Evolutionary conservation across 805 yeast genomes (phyloP), one percentile per base, ranked within the genome.

Genomic region (Monosporozyma aquatica): DNA sequence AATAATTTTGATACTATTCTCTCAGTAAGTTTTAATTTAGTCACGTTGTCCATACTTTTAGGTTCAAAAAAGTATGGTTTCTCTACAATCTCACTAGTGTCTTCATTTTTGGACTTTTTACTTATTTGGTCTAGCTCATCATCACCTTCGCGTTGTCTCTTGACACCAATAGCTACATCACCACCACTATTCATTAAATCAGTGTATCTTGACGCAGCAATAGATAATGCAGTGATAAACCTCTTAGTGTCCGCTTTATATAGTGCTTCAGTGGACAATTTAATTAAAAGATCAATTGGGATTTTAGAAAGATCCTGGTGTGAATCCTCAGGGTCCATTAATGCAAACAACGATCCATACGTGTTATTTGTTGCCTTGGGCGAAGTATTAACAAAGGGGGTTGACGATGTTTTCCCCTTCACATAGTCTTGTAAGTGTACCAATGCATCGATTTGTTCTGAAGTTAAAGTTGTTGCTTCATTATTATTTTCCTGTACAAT

Each of bases 181-280:
- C n/a, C 27, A 6, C n/a, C 27, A 15, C 43, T 20, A 18, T 56
- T 59, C 51, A 65, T 56, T 14, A 71, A 66, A 53, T 72, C 74
- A 9, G 70, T 62, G 53, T 82, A 84, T 47, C 97, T 70, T 9
- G 80, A 74, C 13, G 77, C 69, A 5, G 86, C 74, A 32, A 85
- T 76, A n/a, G 76, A 75, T 45, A 87, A 64, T 2, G 86, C 94
- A 42, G 76, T 74, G 13, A 76, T 67, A 21, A 90, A 67, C 45
- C 70, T 72, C 3, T 67, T 66, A 0, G 71, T 64, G 38, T 75
- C 73, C 0, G 76, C 74, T 34, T 72, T 72, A 14, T 70, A 66
- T 43, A 92, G 66, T 0, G 95, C 87, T 75, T 73, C 43, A 75
- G 66, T 13, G 81, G 85, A 72, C 81, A 80, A 36, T 75, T 71